Base-by-base conservation (phyloP, 1,284 basidiomycete species). In the Tilletia walkeri region DNA sequence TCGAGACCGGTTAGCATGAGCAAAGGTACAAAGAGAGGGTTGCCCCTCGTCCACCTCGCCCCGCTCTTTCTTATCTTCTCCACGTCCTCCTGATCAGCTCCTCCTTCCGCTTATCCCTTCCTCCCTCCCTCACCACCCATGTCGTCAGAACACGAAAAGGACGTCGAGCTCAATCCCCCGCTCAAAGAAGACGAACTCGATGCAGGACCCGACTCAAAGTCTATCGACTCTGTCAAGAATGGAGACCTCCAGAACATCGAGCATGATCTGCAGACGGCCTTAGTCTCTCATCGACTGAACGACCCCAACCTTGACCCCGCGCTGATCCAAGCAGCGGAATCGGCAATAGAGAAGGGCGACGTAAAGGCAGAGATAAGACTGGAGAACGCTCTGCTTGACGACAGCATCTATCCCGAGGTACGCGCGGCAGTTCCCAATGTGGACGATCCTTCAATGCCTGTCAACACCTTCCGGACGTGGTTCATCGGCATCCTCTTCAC, bases 341-440 rank as follows among this genome's bases (percentile, higher is more conserved):
- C 56, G 16, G 75, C 72, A 38, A 68, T 78, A 67, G 75, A 76
- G 61, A 73, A 76, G 66, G 76, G 75, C 47, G 76, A 78, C 73
- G 71, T 75, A 69, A 76, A 76, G 71, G 76, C 75, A 14, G 76
- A 75, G 69, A 67, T 68, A 50, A 66, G 72, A 65, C 71, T 77
- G n/a, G 65, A 66, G 47, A 41, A 66, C 16, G 65, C 47, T 14
- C 41, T 66, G 16, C 45, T 47, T 9, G 65, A 66, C n/a, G 65
- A 66, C 65, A 48, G 45, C 24, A 66, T 66, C 65, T 82, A 80
- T 49, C 69, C 73, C 0, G 79, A 82, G 71, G 80, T 82, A 34
- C 76, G 79, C 2, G 77, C 80, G 2, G 73, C 81, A 3, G 77
- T 81, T 5, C 76, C 78, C 16, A 81, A 81, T 50, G 68, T 80